Percentiles rank a stretch among this genome's conserved stretches.
phyloP scores from a whole-genome alignment of 169 alveolate genomes.

The Plasmodium chabaudi region DNA sequence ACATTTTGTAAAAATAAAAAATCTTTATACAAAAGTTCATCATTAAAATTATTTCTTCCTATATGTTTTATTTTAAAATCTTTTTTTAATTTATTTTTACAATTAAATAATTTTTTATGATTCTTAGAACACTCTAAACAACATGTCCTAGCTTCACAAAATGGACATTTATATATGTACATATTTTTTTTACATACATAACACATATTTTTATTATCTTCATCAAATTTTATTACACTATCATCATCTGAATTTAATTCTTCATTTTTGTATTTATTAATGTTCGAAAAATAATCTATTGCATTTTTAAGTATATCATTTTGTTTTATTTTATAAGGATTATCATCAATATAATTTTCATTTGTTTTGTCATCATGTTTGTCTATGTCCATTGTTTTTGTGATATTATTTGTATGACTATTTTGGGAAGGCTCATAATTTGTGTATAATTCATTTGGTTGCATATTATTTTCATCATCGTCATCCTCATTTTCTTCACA shows the following conservation, averaged over 20 bases:
- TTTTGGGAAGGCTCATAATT: no score
- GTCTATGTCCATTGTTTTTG: no score
- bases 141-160: conserved; percentile 30
- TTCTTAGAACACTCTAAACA: conserved; percentile 37
- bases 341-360: not conserved
- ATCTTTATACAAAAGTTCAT: conserved; percentile 26
- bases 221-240: no score
- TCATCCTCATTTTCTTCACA: no score
- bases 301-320: conserved; percentile 8
- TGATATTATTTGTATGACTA: no score
- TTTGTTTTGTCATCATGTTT: not conserved
- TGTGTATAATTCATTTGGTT: no score
- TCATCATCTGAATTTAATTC: not conserved
- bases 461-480: no score
- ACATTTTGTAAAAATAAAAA: conserved; percentile 23
- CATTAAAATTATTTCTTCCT: conserved; percentile 20
- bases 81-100: conserved; percentile 55
- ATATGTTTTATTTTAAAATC: conserved; percentile 31
- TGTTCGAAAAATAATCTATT: conserved; percentile 17
- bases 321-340: not conserved
- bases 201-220: conserved; percentile 1
- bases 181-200: conserved; percentile 26
- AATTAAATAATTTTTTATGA: conserved; percentile 38
- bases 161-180: conserved; percentile 47
- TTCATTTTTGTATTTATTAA: not conserved